Evolutionary conservation across 2,329 filamentous ascomycete genomes (phyloP).

Genomic region (Nemania bipapillata): DNA sequence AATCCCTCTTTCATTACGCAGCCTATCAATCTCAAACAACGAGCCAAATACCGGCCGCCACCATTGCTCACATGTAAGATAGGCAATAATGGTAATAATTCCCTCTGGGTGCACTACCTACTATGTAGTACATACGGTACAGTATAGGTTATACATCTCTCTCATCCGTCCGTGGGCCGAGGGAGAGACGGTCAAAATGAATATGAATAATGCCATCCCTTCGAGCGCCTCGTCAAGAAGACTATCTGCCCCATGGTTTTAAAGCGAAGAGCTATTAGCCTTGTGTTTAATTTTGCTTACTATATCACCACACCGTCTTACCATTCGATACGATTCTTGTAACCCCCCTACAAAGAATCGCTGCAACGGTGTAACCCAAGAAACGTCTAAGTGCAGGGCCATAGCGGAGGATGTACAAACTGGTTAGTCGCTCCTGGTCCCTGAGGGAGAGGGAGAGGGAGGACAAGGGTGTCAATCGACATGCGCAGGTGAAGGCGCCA

Average conservation of each 20-base stretch:
- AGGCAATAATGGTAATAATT: not conserved
- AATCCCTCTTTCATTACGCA: conserved; percentile 58
- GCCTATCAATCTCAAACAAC: conserved; percentile 62
- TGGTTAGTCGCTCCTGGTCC: conserved; percentile 44
- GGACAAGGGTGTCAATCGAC: conserved; percentile 33
- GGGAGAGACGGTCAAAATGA: conserved; percentile 15
- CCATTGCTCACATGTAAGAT: conserved; percentile 14
- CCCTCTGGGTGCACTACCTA: not conserved
- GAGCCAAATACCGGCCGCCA: conserved; percentile 23
- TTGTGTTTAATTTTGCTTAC: conserved; percentile 11
- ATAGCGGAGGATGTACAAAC: conserved; percentile 41
- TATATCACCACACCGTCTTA: conserved; percentile 28
- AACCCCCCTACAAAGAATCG: conserved; percentile 9
- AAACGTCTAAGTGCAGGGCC: conserved; percentile 29
- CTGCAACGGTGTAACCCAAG: conserved; percentile 32
- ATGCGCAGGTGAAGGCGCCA: conserved; percentile 46
- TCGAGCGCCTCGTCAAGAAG: conserved; percentile 5
- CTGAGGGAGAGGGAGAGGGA: conserved; percentile 43
- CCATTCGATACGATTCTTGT: conserved; percentile 20
- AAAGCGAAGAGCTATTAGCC: conserved; percentile 4
- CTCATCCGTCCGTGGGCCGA: conserved; percentile 3
- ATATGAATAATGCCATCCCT: conserved; percentile 22
- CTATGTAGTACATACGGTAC: conserved; percentile 15
- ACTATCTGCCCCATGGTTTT: not conserved
- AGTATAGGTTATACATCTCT: too few relatives aligned